Conservation (phyloP, 129 eudicot genomes). For the Arctium minus region DNA sequence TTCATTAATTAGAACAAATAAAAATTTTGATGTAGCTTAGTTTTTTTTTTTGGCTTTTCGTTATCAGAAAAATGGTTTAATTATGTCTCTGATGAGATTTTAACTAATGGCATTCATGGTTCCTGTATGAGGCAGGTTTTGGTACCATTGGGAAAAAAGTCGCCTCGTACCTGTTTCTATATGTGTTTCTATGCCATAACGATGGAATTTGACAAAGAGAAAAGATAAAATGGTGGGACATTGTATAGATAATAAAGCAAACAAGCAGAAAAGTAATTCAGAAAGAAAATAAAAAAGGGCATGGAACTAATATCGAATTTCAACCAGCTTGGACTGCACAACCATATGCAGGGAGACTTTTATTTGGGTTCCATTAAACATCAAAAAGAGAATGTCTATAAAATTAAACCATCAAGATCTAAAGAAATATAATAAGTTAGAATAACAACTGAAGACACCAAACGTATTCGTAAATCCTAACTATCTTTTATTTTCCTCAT, state of each 20-base stretch:
- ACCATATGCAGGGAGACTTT: not conserved
- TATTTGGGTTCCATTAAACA: not conserved
- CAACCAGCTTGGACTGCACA: not conserved
- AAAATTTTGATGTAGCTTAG: not conserved
- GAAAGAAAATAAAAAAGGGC: not conserved
- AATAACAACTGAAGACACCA: not conserved
- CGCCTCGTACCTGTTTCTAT: not conserved
- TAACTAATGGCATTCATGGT: not conserved
- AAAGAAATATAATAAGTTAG: not conserved
- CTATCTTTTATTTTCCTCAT: not conserved
- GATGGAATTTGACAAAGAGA: not conserved
- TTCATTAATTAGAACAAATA: slow-evolving; percentile 1
- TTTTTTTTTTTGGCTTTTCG: not conserved
- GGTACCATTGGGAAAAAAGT: not conserved
- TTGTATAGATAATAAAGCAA: not conserved
- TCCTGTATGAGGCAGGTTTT: not conserved
- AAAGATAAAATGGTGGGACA: not conserved
- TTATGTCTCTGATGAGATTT: not conserved
- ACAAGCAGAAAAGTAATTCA: not conserved
- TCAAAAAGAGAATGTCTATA: not conserved
- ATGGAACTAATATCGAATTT: not conserved
- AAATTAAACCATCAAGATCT: not conserved
- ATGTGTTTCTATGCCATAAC: not conserved
- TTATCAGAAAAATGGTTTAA: not conserved
- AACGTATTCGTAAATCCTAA: not conserved